Base-by-base conservation (phyloP, 495 filamentous ascomycete species). In the Oidiodendron maius region DNA sequence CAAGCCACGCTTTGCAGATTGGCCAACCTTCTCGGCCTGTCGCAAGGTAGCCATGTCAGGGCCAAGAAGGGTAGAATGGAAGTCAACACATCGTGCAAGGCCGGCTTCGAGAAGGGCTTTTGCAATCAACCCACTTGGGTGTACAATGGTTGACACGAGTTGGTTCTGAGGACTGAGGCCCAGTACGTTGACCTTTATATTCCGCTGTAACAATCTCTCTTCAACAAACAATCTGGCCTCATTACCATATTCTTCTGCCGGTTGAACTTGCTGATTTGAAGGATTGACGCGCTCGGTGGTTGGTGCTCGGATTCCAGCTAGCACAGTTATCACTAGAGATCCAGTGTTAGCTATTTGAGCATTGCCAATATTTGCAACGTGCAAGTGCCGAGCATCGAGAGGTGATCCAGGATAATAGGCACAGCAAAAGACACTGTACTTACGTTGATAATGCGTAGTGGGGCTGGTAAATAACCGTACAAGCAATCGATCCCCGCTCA, bases 91-190 rank as follows among this genome's bases (percentile, higher is more conserved):
- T 55, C 89, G 78, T 34, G 91, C 94, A 34, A 96, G 70, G 53
- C 94, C 94, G 38, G 86, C 87, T 52, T 89, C 80, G 21, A 96
- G 81, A 13, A 97, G 65, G 63, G 89, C 87, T 47, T 85, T 85
- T 22, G 90, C 88, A 63, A 99, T 93, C 64, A 86, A 95, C 40
- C 94, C 94, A 18, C 84, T 81, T 17, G 89, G 89, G 65, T 97
- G 94, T 35, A 86, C 73, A 20, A 99, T 75, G 26, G 77, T 75
- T 37, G 81, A 88, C 51, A 96, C 78, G 15, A 96, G 72, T 58
- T 93, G 88, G 38, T 80, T 81, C 62, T 95, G 90, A 0, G 89
- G 88, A 40, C 87, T 96, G 10, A 87, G 76, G 18, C 93, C 94
- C 22, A 96, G 74, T 23, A 96, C 68, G 38, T 84, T 78, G 45